Evolutionary conservation across 768 basidiomycete genomes (phyloP).

Genomic region (Suillus plorans): DNA sequence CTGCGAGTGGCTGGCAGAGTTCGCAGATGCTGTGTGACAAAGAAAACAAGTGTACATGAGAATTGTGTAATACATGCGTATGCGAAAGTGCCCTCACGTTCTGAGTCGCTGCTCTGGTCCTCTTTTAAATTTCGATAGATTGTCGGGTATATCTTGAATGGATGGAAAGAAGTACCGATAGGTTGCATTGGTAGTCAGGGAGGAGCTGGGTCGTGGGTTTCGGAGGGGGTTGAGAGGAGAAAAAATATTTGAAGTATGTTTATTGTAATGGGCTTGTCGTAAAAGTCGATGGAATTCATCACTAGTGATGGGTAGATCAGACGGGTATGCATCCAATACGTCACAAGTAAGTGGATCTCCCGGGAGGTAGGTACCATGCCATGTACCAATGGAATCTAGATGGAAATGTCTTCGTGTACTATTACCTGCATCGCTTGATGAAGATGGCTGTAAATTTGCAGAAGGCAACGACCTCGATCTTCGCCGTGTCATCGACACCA

Average conservation of each 20-base stretch:
- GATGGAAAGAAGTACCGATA: constrained; percentile 25
- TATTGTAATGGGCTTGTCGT: constrained; percentile 24
- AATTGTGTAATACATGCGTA: neutral
- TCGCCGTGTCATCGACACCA: constrained; percentile 18
- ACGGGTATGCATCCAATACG: no score
- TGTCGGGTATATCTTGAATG: constrained; percentile 8
- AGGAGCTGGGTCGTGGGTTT: constrained; percentile 8
- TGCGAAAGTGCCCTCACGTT: constrained; percentile 21
- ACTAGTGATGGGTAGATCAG: constrained; percentile 12
- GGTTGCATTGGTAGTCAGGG: constrained; percentile 17
- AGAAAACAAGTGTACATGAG: constrained; percentile 2
- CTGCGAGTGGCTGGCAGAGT: constrained; percentile 17
- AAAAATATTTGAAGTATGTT: constrained; percentile 25
- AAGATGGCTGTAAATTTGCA: neutral
- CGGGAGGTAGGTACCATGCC: neutral
- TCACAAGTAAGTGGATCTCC: neutral
- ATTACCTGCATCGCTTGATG: neutral
- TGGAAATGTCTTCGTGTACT: neutral
- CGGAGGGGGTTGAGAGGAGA: constrained; percentile 34
- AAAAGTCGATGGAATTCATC: constrained; percentile 26
- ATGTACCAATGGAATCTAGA: neutral
- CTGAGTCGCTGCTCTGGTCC: constrained; percentile 19
- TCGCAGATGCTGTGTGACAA: constrained; percentile 24
- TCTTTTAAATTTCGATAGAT: constrained; percentile 14
- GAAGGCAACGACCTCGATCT: constrained; percentile 1